These are phyloP conservation scores for Flaveria linearis DNA, from an alignment of 129 eudicot genomes.

Conservation along the genomic window DNA sequence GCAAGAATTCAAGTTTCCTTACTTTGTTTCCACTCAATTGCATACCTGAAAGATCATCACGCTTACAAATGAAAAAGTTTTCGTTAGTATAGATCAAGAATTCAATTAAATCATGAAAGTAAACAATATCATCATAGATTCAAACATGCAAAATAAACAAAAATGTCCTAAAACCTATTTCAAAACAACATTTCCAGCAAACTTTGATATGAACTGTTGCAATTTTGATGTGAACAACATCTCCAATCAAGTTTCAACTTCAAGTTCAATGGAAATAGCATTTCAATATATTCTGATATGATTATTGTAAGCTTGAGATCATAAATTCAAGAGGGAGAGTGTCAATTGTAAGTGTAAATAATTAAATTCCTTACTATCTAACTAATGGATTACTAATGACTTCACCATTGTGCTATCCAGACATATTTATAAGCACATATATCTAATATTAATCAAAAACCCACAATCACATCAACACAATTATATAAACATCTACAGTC, in stretches of 20 bases:
- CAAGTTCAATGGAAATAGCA: background rate
- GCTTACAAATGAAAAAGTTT: slow-evolving; percentile 27
- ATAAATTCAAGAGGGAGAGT: background rate
- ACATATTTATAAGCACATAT: background rate
- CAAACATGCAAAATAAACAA: slow-evolving; percentile 7
- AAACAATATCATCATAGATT: background rate
- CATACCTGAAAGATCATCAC: no score
- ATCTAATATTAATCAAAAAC: background rate
- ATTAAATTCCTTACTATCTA: background rate
- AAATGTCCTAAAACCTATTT: background rate
- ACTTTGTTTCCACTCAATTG: slow-evolving; percentile 99
- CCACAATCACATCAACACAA: background rate
- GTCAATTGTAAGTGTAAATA: background rate
- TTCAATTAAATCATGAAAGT: slow-evolving; percentile 1
- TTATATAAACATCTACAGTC: background rate
- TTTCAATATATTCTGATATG: background rate
- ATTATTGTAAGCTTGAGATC: background rate
- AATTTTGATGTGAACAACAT: slow-evolving; percentile 1
- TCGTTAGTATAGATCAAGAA: slow-evolving; percentile 25
- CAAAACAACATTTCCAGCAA: background rate
- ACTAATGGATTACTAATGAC: slow-evolving; percentile 8
- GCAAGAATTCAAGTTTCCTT: slow-evolving; percentile 92
- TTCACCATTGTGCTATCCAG: background rate
- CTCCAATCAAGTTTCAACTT: background rate
- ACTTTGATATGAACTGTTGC: background rate